These are phyloP conservation scores for Piper longum DNA, from an alignment of 164 flowering plant genomes.

Conservation along the genomic window DNA sequence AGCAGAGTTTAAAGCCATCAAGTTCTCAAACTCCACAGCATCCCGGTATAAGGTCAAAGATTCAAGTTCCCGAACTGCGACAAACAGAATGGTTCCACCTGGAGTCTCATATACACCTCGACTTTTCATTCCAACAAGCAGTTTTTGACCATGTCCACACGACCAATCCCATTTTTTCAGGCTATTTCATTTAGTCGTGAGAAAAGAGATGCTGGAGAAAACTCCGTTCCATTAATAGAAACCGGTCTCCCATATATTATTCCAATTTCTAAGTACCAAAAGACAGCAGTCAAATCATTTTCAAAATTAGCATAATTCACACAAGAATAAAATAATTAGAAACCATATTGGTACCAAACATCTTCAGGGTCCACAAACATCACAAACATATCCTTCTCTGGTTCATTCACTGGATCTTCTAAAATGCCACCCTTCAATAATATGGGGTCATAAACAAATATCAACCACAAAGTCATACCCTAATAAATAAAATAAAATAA, in stretches of 20 bases:
- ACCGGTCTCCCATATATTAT: constrained; percentile 70
- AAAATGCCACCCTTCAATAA: constrained; percentile 72
- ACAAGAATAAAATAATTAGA: neutral
- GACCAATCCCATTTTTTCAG: constrained; percentile 82
- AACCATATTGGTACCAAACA: constrained; percentile 7
- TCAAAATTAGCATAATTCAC: neutral
- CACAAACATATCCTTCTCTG: constrained; percentile 87
- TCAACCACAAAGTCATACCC: neutral
- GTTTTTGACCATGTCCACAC: constrained; percentile 87
- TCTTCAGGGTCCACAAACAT: constrained; percentile 72
- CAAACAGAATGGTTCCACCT: constrained; percentile 79
- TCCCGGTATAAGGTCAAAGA: constrained; percentile 86
- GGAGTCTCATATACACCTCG: constrained; percentile 98
- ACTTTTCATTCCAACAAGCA: constrained; percentile 92
- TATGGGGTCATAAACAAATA: neutral
- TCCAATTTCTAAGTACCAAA: constrained; percentile 39
- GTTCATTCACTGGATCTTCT: constrained; percentile 94
- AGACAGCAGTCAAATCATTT: neutral
- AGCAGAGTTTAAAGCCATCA: constrained; percentile 74
- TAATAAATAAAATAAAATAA: too few relatives aligned
- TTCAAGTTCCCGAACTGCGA: constrained; percentile 75
- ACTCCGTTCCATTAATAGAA: constrained; percentile 56
- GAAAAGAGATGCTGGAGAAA: constrained; percentile 76
- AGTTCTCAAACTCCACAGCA: constrained; percentile 64
- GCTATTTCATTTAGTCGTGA: constrained; percentile 70